Base-by-base conservation (phyloP, 176 grass and related monocot species). In the Avena atlantica region DNA sequence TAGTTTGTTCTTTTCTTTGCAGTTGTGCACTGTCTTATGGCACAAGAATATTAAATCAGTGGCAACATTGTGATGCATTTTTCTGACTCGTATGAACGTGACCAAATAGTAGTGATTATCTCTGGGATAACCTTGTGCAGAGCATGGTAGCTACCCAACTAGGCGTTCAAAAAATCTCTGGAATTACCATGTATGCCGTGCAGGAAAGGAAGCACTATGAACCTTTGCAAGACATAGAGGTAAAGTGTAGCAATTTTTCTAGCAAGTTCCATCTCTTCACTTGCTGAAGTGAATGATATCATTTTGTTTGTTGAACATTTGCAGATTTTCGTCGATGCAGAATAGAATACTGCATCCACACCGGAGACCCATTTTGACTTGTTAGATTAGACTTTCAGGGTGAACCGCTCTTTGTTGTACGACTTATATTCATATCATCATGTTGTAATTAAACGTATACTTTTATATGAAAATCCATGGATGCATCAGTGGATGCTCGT, bases 201-300 rank as follows among this genome's bases (percentile, higher is more conserved):
- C 92, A 91, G 80, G 92, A 99, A 83, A 96, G 92, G 97, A 94
- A 99, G 84, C 57, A 87, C 50, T 94, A 93, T 40, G 97, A 99
- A 74, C 91, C 92, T 78, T 93, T 96, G 56, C 78, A 89, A 42
- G 97, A 96, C 74, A 86, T 94, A 86, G 97, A 99, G 97, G 97
- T 96, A 92, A 62, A 42, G 9, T 48, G 6, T n/a, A 60, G 24
- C 0, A 72, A 12, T 21, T 81, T 85, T 45, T 7, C 44, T 25
- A 23, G 16, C 71, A 60, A 47, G 29, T 60, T 77, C 9, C 16
- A 19, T 6, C 12, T 72, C 60, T 78, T 60, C 53, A 69, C 76
- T 55, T 68, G 49, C 13, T 27, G 16, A 70, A 58, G 10, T 25
- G 44, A 53, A 25, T 24, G 24, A 10, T 20, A 48, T 50, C n/a